These are phyloP conservation scores for Malus hybrid DNA, from an alignment of 331 rosid species.

Conservation along the genomic window DNA sequence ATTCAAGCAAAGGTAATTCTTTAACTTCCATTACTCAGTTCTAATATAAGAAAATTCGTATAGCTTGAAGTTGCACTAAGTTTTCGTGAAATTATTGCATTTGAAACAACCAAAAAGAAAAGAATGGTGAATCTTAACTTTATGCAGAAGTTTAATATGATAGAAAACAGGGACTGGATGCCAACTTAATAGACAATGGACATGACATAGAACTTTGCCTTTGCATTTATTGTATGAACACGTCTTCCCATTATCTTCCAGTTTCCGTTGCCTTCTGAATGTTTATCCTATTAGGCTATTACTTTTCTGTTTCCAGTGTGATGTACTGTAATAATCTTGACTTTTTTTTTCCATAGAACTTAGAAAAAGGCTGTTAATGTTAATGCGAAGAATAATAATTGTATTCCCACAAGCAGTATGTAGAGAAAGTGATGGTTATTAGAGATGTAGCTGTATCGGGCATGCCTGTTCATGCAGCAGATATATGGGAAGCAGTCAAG, in stretches of 20 bases:
- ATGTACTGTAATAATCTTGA: slow-evolving; percentile 2
- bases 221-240: background rate
- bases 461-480: slow-evolving; percentile 33
- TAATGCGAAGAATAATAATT: slow-evolving; percentile 1
- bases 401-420: slow-evolving; percentile 44
- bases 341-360: background rate
- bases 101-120: background rate
- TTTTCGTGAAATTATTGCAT: background rate
- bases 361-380: background rate
- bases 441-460: slow-evolving; percentile 35
- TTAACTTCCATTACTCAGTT: background rate
- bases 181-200: background rate
- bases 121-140: background rate
- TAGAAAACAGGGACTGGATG: background rate
- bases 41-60: background rate
- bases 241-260: background rate
- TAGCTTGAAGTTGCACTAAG: background rate
- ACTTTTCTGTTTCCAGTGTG: background rate
- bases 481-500: slow-evolving; percentile 77
- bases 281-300: background rate
- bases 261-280: background rate
- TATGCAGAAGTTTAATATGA: background rate
- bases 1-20: slow-evolving; percentile 79
- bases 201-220: background rate
- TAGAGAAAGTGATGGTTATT: slow-evolving; percentile 62